Conservation (phyloP, 176 grass and related monocot species). For the Otatea glauca region DNA sequence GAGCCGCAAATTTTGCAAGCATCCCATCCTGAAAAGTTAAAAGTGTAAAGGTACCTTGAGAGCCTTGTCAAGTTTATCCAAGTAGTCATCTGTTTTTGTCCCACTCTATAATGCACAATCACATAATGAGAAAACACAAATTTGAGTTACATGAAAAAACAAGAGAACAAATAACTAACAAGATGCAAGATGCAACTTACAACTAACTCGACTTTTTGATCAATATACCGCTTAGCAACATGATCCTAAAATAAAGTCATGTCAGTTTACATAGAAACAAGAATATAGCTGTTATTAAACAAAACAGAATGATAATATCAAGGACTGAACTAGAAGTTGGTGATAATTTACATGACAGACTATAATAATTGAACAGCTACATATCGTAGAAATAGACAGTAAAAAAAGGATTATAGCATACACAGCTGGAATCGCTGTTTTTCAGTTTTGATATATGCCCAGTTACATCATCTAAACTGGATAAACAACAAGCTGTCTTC, state of each 20-base stretch:
- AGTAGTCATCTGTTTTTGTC: slow-evolving; percentile 79
- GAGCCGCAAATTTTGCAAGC: background rate
- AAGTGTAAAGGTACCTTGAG: slow-evolving; percentile 63
- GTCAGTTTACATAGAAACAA: slow-evolving; percentile 8
- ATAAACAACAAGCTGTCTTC: background rate
- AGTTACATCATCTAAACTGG: background rate
- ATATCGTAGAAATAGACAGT: background rate
- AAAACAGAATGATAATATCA: slow-evolving; percentile 32
- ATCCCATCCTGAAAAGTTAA: background rate
- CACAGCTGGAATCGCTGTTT: background rate
- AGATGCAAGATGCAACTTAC: slow-evolving; percentile 50
- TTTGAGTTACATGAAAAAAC: background rate
- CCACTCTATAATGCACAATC: slow-evolving; percentile 65
- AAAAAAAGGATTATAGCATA: background rate
- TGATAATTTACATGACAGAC: background rate
- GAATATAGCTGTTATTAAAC: background rate
- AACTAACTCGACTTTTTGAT: slow-evolving; percentile 85
- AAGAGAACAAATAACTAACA: slow-evolving; percentile 16
- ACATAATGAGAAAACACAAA: slow-evolving; percentile 27
- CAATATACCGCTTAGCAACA: slow-evolving; percentile 67
- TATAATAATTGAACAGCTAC: background rate
- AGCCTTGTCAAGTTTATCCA: slow-evolving; percentile 83
- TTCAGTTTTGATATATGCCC: background rate
- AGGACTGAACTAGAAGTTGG: background rate
- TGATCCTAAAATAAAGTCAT: slow-evolving; percentile 63